phyloP scores from a whole-genome alignment of 2,329 filamentous ascomycete genomes.

The Arthrobotrys conoides region DNA sequence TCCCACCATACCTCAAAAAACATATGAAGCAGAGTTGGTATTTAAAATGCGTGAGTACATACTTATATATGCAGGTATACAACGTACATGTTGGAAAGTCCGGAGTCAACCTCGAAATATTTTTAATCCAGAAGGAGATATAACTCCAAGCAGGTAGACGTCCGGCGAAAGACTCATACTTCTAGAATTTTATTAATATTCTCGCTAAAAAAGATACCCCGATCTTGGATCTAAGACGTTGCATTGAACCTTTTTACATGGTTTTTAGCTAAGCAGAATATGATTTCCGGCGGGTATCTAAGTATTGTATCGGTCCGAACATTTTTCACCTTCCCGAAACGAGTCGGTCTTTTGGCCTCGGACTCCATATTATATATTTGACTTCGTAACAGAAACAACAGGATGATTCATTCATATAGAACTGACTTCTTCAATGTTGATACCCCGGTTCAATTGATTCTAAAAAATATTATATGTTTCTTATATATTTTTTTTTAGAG shows the following conservation, averaged over 20 bases:
- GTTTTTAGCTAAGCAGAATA: not conserved
- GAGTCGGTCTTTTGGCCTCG: constrained; percentile 6
- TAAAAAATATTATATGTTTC: no score
- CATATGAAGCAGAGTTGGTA: no score
- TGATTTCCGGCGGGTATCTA: not conserved
- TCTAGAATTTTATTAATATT: no score
- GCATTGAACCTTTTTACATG: not conserved
- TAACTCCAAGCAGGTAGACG: not conserved
- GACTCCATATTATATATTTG: constrained; percentile 5
- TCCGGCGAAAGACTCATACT: not conserved
- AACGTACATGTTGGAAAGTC: not conserved
- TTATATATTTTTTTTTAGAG: no score
- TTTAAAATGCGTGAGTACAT: no score
- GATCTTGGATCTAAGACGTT: not conserved
- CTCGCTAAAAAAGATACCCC: no score
- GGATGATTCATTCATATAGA: constrained; percentile 29
- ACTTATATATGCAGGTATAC: no score
- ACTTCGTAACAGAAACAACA: constrained; percentile 22
- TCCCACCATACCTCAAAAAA: no score
- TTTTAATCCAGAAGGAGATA: not conserved
- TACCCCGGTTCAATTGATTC: no score
- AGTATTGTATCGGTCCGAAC: constrained; percentile 20
- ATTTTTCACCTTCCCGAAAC: constrained; percentile 40
- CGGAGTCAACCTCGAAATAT: not conserved
- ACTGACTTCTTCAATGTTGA: not conserved